phyloP scores from a whole-genome alignment of 2,329 filamentous ascomycete genomes.

The Purpureocillium takamizusanense region DNA sequence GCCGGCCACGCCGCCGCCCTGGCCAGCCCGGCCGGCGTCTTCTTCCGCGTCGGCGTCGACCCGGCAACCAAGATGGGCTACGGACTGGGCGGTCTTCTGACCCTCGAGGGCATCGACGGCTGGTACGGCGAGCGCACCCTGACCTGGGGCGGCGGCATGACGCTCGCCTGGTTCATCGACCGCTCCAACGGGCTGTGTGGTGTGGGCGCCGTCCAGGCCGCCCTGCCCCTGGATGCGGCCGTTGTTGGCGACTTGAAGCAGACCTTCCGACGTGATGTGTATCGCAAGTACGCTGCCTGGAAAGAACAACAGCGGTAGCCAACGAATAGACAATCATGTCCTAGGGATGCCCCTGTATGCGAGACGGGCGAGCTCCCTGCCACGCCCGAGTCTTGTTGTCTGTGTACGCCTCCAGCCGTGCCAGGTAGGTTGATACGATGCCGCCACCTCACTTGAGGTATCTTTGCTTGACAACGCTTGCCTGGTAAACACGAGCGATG shows the following conservation, averaged over 20 bases:
- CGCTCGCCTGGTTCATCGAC: conserved; percentile 39
- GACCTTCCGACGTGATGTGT: conserved; percentile 31
- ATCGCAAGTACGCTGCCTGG: conserved; percentile 19
- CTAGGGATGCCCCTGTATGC: too few relatives aligned
- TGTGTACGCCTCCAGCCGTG: too few relatives aligned
- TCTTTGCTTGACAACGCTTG: too few relatives aligned
- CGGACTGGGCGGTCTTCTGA: conserved; percentile 31
- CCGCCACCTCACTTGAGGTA: too few relatives aligned
- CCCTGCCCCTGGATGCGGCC: conserved; percentile 19
- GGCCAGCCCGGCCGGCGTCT: conserved; percentile 18
- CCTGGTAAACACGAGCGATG: too few relatives aligned
- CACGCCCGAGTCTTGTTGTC: too few relatives aligned
- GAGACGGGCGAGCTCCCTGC: too few relatives aligned
- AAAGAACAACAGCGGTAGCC: background rate
- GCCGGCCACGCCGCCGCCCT: conserved; percentile 18
- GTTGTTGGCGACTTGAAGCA: conserved; percentile 26
- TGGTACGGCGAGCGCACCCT: conserved; percentile 34
- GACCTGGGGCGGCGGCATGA: conserved; percentile 36
- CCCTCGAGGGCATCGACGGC: conserved; percentile 28
- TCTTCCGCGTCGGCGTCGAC: conserved; percentile 25
- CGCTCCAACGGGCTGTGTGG: conserved; percentile 35
- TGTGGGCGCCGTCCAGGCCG: conserved; percentile 27
- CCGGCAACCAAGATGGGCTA: conserved; percentile 22
- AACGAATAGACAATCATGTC: too few relatives aligned
- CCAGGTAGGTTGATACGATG: too few relatives aligned